Conservation (phyloP, 257 asterid genomes). For the Cordia subcordata region DNA sequence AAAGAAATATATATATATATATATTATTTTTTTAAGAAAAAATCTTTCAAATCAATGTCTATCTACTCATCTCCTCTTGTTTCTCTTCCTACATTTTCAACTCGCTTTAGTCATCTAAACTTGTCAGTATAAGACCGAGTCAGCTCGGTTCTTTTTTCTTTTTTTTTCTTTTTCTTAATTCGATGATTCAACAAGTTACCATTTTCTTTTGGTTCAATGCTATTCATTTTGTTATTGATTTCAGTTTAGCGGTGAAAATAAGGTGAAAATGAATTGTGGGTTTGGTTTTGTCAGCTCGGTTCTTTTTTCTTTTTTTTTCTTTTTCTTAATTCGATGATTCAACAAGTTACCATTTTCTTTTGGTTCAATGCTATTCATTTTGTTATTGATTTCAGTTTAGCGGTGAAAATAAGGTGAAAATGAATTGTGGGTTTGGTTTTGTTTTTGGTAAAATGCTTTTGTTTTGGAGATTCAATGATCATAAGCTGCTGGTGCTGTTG, state of each 20-base stretch:
- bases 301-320: no score
- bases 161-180: background rate
- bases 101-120: background rate
- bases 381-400: conserved; percentile 17
- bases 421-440: conserved; percentile 16
- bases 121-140: conserved; percentile 16
- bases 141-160: no score
- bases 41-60: no score
- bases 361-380: conserved; percentile 6
- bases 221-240: conserved; percentile 17
- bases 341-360: conserved; percentile 11
- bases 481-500: conserved; percentile 11
- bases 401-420: background rate
- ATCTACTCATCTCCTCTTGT: background rate
- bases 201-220: conserved; percentile 6
- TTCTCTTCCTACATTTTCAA: background rate
- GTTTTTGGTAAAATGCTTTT: conserved; percentile 22
- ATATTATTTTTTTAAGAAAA: no score
- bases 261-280: conserved; percentile 5
- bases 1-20: no score
- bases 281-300: conserved; percentile 18
- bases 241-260: conserved; percentile 7
- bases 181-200: conserved; percentile 17
- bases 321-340: conserved; percentile 9
- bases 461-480: conserved; percentile 22